Base-by-base conservation (phyloP, 805 yeast species). In the Wickerhamomyces canadensis region DNA sequence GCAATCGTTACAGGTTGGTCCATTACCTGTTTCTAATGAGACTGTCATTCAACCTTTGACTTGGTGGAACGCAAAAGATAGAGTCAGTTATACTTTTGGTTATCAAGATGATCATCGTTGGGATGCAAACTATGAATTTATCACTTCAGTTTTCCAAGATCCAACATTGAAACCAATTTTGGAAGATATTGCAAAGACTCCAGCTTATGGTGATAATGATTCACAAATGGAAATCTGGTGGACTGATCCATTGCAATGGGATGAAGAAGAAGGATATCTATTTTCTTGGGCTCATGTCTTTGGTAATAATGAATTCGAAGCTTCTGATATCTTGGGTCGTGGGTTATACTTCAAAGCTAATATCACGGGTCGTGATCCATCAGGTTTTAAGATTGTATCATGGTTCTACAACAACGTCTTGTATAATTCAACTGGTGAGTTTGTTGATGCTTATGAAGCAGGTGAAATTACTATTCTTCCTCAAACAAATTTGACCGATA, bases 1-100 rank as follows among this genome's bases (percentile, higher is more conserved):
- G 54, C 45, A 48, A 32, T 44, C 47, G 8, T 40, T 40, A 27
- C 52, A 51, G 31, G 42, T 51, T 26, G 55, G 55, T 31, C 55
- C 55, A 27, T 35, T 51, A 31, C 44, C 43, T 13, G 41, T 33
- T 2, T 35, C 42, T 9, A 38, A 37, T 12, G 36, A 36, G 3
- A 36, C 49, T 11, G 33, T 38, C 3, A 44, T 43, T 15, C 29
- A 33, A 7, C 41, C 42, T 13, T 35, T 49, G 35, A 37, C 40
- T 16, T 51, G 47, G 48, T 18, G 42, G 34, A 44, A 49, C 31
- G 40, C 43, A 19, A 51, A 51, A 37, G 38, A 38, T 22, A 44
- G 41, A 35, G 52, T 51, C 21, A 25, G 37, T 10, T 51, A 34
- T 33, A 43, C 38, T 21, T 26, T 22, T 13, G 55, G 55, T 28